Percentiles rank a stretch among this genome's conserved stretches.
phyloP scores from a whole-genome alignment of 257 asterid genomes.

The Solanum virginianum region DNA sequence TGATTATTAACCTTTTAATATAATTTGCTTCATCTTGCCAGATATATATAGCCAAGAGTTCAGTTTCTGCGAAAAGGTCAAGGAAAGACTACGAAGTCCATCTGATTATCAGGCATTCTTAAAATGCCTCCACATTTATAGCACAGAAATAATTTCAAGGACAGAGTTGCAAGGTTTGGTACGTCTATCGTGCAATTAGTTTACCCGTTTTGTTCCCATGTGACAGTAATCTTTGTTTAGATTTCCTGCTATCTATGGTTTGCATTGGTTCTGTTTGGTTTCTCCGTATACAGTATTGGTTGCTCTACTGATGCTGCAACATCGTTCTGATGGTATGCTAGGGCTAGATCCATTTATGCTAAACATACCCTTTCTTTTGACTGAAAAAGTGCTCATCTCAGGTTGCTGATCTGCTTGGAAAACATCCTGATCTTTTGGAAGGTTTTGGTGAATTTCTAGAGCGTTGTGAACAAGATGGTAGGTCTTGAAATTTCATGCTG shows the following conservation, averaged over 20 bases:
- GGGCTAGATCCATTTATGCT: background rate
- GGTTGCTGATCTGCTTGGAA: constrained; percentile 85
- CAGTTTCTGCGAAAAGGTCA: constrained; percentile 85
- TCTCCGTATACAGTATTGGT: background rate
- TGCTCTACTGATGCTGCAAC: background rate
- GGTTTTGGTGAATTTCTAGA: constrained; percentile 79
- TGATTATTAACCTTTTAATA: background rate
- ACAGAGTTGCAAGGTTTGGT: constrained; percentile 84
- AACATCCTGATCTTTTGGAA: constrained; percentile 87
- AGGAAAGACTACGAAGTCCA: constrained; percentile 67
- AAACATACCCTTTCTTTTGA: background rate
- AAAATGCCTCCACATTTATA: constrained; percentile 91
- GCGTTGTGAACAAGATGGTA: constrained; percentile 86
- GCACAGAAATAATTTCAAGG: constrained; percentile 86
- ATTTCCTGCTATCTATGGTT: background rate
- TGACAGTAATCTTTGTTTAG: background rate
- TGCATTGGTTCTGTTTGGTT: background rate
- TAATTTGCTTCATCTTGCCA: constrained; percentile 25
- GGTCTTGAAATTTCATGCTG: constrained; percentile 6
- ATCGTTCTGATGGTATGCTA: background rate
- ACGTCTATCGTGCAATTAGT: constrained; percentile 7
- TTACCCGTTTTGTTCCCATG: background rate
- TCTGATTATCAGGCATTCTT: constrained; percentile 93
- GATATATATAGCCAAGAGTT: constrained; percentile 70
- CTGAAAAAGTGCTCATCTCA: constrained; percentile 11